Percentiles rank a stretch among this genome's conserved stretches.
Conservation (phyloP, 768 basidiomycete genomes). For the Mycena haematopus region DNA sequence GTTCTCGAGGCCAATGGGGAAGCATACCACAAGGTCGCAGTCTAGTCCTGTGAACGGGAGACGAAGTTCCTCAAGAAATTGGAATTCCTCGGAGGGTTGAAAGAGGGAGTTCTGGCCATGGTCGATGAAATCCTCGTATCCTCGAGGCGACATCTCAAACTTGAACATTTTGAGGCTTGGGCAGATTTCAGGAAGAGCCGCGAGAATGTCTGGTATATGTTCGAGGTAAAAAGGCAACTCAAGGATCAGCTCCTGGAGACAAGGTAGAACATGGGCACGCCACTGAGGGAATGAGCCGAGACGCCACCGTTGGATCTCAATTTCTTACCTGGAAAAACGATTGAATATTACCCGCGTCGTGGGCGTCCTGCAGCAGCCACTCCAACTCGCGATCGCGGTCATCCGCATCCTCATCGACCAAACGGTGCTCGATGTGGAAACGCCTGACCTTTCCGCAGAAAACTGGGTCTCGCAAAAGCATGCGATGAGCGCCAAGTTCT, state of each 20-base stretch:
- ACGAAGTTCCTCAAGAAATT: slow-evolving; percentile 1
- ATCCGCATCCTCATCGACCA: background rate
- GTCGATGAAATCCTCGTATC: slow-evolving; percentile 2
- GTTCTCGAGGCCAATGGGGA: background rate
- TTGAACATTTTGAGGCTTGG: slow-evolving; percentile 6
- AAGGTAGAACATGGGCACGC: slow-evolving; percentile 5
- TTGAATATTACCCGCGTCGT: slow-evolving; percentile 6
- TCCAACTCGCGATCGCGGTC: too few species aligned
- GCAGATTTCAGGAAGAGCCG: slow-evolving; percentile 10
- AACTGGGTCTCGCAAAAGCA: slow-evolving; percentile 7
- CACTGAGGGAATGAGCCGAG: background rate
- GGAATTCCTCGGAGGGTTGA: background rate
- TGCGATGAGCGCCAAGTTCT: slow-evolving; percentile 4
- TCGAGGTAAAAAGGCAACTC: slow-evolving; percentile 11
- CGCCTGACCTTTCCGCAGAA: slow-evolving; percentile 12
- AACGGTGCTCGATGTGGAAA: slow-evolving; percentile 2
- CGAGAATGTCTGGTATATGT: slow-evolving; percentile 7
- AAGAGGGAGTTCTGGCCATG: background rate
- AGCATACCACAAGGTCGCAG: slow-evolving; percentile 5
- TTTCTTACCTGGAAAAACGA: slow-evolving; percentile 5
- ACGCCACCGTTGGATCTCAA: background rate
- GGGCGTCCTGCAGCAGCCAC: too few species aligned
- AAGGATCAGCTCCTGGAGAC: slow-evolving; percentile 8
- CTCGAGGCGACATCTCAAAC: slow-evolving; percentile 1
- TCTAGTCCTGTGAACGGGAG: slow-evolving; percentile 9